Percentiles rank a stretch among this genome's conserved stretches.
phyloP scores from a whole-genome alignment of 1,284 basidiomycete genomes.

The Xerocomus amazonicus region DNA sequence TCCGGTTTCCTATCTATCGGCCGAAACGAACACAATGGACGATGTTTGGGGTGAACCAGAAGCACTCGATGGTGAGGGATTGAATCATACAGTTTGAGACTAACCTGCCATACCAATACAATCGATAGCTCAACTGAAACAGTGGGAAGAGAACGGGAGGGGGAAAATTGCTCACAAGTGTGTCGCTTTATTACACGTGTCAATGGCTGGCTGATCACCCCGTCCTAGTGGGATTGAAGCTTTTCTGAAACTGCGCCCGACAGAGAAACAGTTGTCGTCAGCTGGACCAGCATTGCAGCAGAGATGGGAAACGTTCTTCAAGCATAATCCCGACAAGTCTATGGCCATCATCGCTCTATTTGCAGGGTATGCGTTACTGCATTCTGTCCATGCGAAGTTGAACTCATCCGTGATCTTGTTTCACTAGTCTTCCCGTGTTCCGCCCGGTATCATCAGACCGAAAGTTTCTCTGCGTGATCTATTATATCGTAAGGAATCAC shows the following conservation, averaged over 20 bases:
- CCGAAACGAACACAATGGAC: conserved; percentile 44
- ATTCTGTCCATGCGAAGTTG: neutral
- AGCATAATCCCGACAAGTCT: conserved; percentile 23
- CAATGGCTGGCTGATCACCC: neutral
- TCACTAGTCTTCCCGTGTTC: conserved; percentile 5
- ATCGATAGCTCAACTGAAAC: neutral
- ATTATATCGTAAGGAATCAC: conserved; percentile 17
- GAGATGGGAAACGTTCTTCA: conserved; percentile 40
- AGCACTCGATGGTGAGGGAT: conserved; percentile 31
- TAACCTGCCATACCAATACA: neutral
- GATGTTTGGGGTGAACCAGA: conserved; percentile 37
- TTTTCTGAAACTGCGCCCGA: conserved; percentile 40
- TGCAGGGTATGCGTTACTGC: conserved; percentile 13
- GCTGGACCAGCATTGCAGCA: conserved; percentile 36
- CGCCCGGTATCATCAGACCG: neutral
- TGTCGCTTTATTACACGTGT: conserved; percentile 4
- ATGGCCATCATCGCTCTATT: conserved; percentile 14
- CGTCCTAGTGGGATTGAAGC: conserved; percentile 37
- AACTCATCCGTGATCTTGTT: neutral
- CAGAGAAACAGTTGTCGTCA: conserved; percentile 33
- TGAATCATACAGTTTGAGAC: neutral
- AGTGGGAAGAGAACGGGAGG: neutral
- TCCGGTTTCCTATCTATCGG: conserved; percentile 36
- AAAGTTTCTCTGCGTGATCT: conserved; percentile 9
- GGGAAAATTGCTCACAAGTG: conserved; percentile 39